These are phyloP conservation scores for Capronia epimyces DNA, from an alignment of 2,329 filamentous ascomycete species.

Conservation along the genomic window DNA sequence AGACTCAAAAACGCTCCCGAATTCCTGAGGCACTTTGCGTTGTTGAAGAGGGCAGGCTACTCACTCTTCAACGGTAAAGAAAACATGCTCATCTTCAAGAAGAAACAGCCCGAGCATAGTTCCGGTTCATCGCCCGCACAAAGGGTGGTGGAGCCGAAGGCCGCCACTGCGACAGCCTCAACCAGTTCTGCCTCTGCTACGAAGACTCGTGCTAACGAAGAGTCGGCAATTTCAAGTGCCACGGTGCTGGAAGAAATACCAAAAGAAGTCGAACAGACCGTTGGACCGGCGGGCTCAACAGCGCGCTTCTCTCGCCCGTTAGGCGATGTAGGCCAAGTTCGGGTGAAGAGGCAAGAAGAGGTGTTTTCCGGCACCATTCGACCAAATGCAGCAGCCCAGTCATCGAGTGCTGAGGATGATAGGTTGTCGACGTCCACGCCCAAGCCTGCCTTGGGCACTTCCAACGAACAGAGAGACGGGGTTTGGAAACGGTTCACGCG, in stretches of 20 bases:
- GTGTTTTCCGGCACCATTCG: slow-evolving; percentile 27
- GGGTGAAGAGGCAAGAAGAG: slow-evolving; percentile 25
- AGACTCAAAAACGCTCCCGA: slow-evolving; percentile 38
- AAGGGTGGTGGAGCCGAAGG: neutral
- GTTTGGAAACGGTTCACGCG: slow-evolving; percentile 14
- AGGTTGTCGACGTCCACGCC: neutral
- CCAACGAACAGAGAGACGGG: neutral
- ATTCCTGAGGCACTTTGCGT: slow-evolving; percentile 38
- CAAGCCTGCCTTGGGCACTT: neutral
- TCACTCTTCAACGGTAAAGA: slow-evolving; percentile 40
- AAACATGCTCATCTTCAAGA: slow-evolving; percentile 31
- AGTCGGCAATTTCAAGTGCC: slow-evolving; percentile 11
- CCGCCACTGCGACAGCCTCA: neutral
- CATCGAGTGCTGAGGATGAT: neutral
- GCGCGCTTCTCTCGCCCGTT: slow-evolving; percentile 13
- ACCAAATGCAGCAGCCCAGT: slow-evolving; percentile 6
- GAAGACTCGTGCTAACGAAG: neutral
- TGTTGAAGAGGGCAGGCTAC: slow-evolving; percentile 39
- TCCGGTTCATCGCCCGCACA: neutral
- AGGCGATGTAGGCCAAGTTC: neutral
- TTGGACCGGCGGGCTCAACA: slow-evolving; percentile 23
- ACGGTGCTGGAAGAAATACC: slow-evolving; percentile 25
- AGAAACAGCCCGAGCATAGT: slow-evolving; percentile 8
- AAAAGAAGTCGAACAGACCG: slow-evolving; percentile 10
- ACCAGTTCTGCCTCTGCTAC: neutral